Evolutionary conservation across 2,329 filamentous ascomycete genomes (phyloP), one percentile per base, ranked within the genome.

Genomic region (Pyrenophora teres): DNA sequence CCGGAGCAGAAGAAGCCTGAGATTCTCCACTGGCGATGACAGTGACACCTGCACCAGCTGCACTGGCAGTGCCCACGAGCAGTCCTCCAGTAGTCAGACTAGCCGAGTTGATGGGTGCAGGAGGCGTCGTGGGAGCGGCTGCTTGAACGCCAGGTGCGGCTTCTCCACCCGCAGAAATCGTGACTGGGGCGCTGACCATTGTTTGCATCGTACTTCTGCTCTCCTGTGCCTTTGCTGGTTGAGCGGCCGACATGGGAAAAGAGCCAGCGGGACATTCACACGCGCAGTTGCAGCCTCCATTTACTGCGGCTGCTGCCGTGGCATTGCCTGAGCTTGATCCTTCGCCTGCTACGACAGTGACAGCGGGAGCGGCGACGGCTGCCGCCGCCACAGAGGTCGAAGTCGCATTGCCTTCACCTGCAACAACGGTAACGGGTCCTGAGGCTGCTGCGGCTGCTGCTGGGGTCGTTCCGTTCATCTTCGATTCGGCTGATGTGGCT

Each of bases 221-320:
- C 2, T 21, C 41, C 18, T 19, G 9, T 7, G 59, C 16, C 23
- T n/a, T 31, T 9, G 59, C 64, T 1, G 67, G 60, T 23, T 54
- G 50, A 0, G 68, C 64, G 12, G 65, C 59, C 1, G 52, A 37
- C 68, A 72, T 72, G 15, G 70, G 68, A 52, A 70, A 71, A 6
- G 62, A 56, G 6, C 61, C 64, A 1, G 59, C 59, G 2, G 68
- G 68, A 48, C 70, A 72, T 31, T 50, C 36, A 46, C 69, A 73
- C n/a, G 60, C 52, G 45, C 70, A 73, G 25, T 54, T 60, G 42
- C 70, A 72, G 7, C 52, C 59, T 18, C 54, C 59, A 21, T 57
- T 56, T 15, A n/a, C 54, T 23, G 50, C 55, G 7, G 65, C 59
- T 6, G 63, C 56, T 10, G 56, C 50, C 2, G 56, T 51, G 7